These are phyloP conservation scores for Pleoardoris graminearum DNA, from an alignment of 2,329 filamentous ascomycete genomes.

Conservation along the genomic window DNA sequence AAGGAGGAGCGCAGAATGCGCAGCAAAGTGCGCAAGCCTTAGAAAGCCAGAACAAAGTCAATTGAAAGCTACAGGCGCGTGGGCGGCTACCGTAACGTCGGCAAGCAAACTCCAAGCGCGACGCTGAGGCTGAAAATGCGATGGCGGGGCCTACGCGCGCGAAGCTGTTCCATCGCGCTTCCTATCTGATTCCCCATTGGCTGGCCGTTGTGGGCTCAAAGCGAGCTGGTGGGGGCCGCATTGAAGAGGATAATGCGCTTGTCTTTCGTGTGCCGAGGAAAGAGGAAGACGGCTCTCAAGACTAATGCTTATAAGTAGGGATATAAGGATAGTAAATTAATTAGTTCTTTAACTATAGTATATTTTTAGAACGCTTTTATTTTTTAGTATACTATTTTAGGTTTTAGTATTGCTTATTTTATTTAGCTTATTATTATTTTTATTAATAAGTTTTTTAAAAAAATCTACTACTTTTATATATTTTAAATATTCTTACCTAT, in stretches of 20 bases:
- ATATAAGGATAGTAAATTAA: neutral
- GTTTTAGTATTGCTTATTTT: too few species aligned
- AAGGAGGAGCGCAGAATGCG: neutral
- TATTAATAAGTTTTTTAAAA: too few species aligned
- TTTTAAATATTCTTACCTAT: too few species aligned
- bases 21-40: neutral
- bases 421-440: too few species aligned
- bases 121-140: slow-evolving; percentile 18
- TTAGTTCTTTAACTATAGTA: neutral
- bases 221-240: slow-evolving; percentile 17
- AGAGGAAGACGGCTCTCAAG: neutral
- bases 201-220: neutral
- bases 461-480: too few species aligned
- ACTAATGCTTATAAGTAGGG: too few species aligned
- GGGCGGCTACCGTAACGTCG: slow-evolving; percentile 5
- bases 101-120: neutral
- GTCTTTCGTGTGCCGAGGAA: neutral
- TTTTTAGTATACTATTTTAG: too few species aligned
- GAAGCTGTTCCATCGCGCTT: slow-evolving; percentile 16
- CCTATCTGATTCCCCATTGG: slow-evolving; percentile 13
- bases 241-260: slow-evolving; percentile 6
- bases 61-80: slow-evolving; percentile 5
- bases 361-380: neutral
- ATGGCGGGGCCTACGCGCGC: slow-evolving; percentile 19
- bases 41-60: neutral